A percentile compares a stretch with the other conserved stretches of the same genome.
phyloP scores from a whole-genome alignment of 2,329 filamentous ascomycete species.

The Piedraia hortae region DNA sequence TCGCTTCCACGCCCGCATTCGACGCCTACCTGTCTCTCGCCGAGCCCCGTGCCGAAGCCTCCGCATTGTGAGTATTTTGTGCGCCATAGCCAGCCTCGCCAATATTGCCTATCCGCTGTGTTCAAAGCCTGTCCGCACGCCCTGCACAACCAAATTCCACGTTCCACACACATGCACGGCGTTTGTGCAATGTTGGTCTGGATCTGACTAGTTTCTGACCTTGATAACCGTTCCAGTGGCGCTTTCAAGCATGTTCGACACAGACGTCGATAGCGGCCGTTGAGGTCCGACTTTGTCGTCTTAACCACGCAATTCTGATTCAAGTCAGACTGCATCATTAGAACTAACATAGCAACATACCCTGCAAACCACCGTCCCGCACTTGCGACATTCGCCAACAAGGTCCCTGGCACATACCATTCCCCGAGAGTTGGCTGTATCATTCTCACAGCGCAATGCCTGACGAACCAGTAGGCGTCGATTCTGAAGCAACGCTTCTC shows the following conservation, averaged over 20 bases:
- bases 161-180: conserved; percentile 29
- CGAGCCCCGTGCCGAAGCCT: conserved; percentile 61
- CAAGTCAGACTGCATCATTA: conserved; percentile 1
- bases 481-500: conserved; percentile 51
- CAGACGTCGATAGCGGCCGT: conserved; percentile 52
- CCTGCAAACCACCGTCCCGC: conserved; percentile 51
- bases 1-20: conserved; percentile 53
- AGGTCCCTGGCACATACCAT: conserved; percentile 68
- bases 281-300: conserved; percentile 36
- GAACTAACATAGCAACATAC: conserved; percentile 19
- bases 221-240: conserved; percentile 29
- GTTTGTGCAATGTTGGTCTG: conserved; percentile 1
- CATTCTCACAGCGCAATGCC: conserved; percentile 57
- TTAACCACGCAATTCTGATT: conserved; percentile 71
- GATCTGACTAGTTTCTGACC: conserved; percentile 3
- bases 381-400: conserved; percentile 59
- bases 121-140: conserved; percentile 51
- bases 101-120: conserved; percentile 28
- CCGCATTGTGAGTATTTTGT: conserved; percentile 56
- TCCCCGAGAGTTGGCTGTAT: too few relatives aligned
- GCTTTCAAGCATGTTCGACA: conserved; percentile 49
- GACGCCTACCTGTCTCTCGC: conserved; percentile 67
- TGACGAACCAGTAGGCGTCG: conserved; percentile 42
- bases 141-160: conserved; percentile 59
- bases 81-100: conserved; percentile 65